Base-by-base conservation (phyloP, 2,329 filamentous ascomycete genomes). In the Cercospora sp. region DNA sequence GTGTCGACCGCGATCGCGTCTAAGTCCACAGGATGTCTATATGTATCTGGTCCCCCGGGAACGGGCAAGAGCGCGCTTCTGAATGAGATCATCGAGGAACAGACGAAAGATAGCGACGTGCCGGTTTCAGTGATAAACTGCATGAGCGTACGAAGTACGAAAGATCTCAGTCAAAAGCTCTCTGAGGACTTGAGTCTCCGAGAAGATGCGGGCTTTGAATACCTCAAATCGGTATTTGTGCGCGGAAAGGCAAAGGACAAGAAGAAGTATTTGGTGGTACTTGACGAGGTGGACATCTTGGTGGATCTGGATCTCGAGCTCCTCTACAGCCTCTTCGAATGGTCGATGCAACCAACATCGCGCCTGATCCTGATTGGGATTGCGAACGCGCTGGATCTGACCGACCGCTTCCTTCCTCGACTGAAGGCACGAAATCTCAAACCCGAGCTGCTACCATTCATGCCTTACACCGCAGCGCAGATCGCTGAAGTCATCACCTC, bases 31-130 rank as follows among this genome's bases (percentile, higher is more conserved):
- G 93, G 94, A 63, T 98, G 94, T 77, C 86, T 97, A 62, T 99
- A 99, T 78, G 90, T 99, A 73, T 97, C 94, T 74, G 95, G 95
- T 0, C 95, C 95, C 3, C 95, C 95, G 2, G 95, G 95, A 10
- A 99, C 95, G 0, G 95, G 95, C 64, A 99, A 99, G 82, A 98
- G 94, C 79, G 95, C 95, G 31, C 90, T 98, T 84, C 89, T 98
- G 69, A 89, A 89, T 70, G 90, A 96, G 77, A 87, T 97, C 61
- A 91, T 91, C 59, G 82, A 87, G 59, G 84, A 88, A 53, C 80
- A 90, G 60, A 81, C 82, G 36, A 81, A 85, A 16, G 79, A 82
- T 1, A 75, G 79, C 12, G 79, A 79, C 3, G 83, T 95, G 63
- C 89, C 88, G 74, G 89, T 90, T 63, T 89, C 89, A 2, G 94